Percentiles rank a stretch among this genome's conserved stretches.
Conservation (phyloP, 2,329 filamentous ascomycete species). For the Lachnellula arida region DNA sequence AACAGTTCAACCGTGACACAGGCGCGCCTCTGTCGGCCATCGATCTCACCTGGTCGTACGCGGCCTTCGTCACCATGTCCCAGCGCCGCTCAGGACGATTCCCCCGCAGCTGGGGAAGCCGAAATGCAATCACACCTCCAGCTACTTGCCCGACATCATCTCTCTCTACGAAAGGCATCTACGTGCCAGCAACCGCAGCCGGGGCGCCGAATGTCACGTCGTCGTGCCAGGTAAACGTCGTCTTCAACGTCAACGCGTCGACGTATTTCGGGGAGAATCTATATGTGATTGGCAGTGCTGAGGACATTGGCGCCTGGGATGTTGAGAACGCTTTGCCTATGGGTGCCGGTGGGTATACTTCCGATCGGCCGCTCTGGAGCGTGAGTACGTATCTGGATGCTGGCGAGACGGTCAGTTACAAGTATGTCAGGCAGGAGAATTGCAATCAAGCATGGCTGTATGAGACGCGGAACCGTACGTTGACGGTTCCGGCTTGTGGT, state of each 20-base stretch:
- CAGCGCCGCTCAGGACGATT: slow-evolving; percentile 50
- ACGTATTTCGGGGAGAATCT: slow-evolving; percentile 46
- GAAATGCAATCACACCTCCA: slow-evolving; percentile 42
- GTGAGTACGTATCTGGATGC: slow-evolving; percentile 37
- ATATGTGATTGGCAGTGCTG: slow-evolving; percentile 40
- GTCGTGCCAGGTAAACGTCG: slow-evolving; percentile 33
- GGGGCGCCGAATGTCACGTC: slow-evolving; percentile 29
- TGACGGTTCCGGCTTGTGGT: slow-evolving; percentile 37
- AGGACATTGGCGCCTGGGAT: slow-evolving; percentile 42
- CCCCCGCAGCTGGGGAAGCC: slow-evolving; percentile 51
- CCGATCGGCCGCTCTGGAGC: slow-evolving; percentile 42
- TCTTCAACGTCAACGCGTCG: slow-evolving; percentile 42
- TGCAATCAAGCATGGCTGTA: slow-evolving; percentile 40
- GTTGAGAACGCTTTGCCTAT: slow-evolving; percentile 32
- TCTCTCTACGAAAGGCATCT: slow-evolving; percentile 41
- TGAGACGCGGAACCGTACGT: slow-evolving; percentile 40
- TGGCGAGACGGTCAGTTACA: slow-evolving; percentile 40
- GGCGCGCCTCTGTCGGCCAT: slow-evolving; percentile 55
- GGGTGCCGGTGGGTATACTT: slow-evolving; percentile 39
- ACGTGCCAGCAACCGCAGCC: slow-evolving; percentile 45
- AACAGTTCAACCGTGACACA: slow-evolving; percentile 57
- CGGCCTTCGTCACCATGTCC: slow-evolving; percentile 59
- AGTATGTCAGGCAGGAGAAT: slow-evolving; percentile 42
- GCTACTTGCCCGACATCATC: slow-evolving; percentile 42
- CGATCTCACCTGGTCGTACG: slow-evolving; percentile 72